Base-by-base conservation (phyloP, 192 early-diverging fungal genomes). In the Lobosporangium transversale region DNA sequence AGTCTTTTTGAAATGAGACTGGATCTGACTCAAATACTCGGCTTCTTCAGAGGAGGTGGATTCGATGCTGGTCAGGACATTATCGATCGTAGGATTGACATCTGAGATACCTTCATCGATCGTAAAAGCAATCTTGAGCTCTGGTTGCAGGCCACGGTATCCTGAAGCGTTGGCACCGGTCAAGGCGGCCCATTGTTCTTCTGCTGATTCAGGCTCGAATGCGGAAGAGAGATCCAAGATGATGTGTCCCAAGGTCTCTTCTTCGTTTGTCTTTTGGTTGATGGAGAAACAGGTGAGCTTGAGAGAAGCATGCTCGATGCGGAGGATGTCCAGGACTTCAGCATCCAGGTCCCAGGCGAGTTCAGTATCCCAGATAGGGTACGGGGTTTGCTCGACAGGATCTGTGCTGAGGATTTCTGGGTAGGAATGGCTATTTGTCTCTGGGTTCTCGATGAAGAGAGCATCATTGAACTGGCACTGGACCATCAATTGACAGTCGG, bases 381-480 rank as follows among this genome's bases (percentile, higher is more conserved):
- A 79, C 3, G 66, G 62, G 26, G 58, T 69, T 50, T 82, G 81
- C 58, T 82, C 81, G 21, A 82, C 81, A 23, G 57, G 62, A 26
- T 82, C 81, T 1, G 81, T 82, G 44, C 63, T 66, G 43, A 82
- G 68, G 47, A 75, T 64, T 12, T 71, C 78, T 49, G 70, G 78
- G 20, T 78, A 82, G 20, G 70, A 71, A 26, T 78, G 76, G 33
- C 70, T 79, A 14, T 79, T 82, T 29, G 76, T 79, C 50, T 78
- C 78, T 49, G 78, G 66, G 29, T 70, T 79, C 32, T 82, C 81
- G 48, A 76, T 76, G 47, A 76, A 76, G 30, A 76, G 73, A 0
- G 73, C 73, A 40, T 82, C 81, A n/a, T 73, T 82, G 64, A 82
- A 82, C 47, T 79, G 68, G 50, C 81, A 82, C 53, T 82, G 76